phyloP scores from a whole-genome alignment of 2,329 filamentous ascomycete genomes.

The Exophiala viscosa region DNA sequence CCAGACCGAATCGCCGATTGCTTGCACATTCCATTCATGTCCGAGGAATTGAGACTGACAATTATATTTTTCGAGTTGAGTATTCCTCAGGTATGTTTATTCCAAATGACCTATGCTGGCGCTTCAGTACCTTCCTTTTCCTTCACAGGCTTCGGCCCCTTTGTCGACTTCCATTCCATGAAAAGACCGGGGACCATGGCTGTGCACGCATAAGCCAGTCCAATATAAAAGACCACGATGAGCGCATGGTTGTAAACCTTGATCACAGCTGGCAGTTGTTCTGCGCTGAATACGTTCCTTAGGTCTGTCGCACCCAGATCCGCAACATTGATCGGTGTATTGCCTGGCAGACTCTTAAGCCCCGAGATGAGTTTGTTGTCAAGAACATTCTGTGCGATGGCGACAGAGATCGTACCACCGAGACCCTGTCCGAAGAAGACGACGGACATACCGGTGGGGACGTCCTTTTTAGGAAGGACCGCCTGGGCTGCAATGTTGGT shows the following conservation, averaged over 20 bases:
- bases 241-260: slow-evolving; percentile 62
- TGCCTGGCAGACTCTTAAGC: slow-evolving; percentile 32
- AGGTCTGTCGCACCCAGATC: slow-evolving; percentile 35
- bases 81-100: too few species aligned
- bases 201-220: slow-evolving; percentile 51
- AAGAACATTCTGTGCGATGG: slow-evolving; percentile 29
- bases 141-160: slow-evolving; percentile 36
- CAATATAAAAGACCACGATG: slow-evolving; percentile 57
- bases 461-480: slow-evolving; percentile 14
- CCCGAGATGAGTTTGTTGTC: slow-evolving; percentile 20
- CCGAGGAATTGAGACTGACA: too few species aligned
- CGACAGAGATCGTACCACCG: slow-evolving; percentile 29
- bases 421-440: slow-evolving; percentile 30
- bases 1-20: too few species aligned
- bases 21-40: too few species aligned
- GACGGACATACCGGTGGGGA: slow-evolving; percentile 25
- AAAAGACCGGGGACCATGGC: slow-evolving; percentile 52
- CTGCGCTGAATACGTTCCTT: slow-evolving; percentile 47
- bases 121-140: not conserved
- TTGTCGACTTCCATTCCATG: slow-evolving; percentile 65
- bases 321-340: slow-evolving; percentile 30
- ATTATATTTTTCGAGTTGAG: too few species aligned
- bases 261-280: slow-evolving; percentile 54
- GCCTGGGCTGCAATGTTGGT: slow-evolving; percentile 25
- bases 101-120: too few species aligned